phyloP scores from a whole-genome alignment of 768 basidiomycete species.

The Arthromyces matolae region DNA sequence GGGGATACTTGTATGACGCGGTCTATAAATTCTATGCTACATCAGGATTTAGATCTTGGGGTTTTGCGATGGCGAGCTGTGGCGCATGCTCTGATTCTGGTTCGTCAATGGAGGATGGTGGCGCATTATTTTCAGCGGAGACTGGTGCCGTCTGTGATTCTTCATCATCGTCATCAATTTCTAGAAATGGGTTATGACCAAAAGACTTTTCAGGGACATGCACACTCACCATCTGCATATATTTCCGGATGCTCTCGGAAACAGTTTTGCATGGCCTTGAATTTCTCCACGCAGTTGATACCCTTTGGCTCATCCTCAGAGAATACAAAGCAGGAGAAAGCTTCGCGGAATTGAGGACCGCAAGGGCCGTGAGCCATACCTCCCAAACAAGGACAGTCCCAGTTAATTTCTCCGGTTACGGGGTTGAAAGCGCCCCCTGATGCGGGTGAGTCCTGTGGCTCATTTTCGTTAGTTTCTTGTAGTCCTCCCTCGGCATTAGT shows the following conservation, averaged over 20 bases:
- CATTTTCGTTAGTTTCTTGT: no score
- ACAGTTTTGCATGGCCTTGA: slow-evolving; percentile 96
- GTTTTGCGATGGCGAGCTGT: background rate
- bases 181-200: slow-evolving; percentile 26
- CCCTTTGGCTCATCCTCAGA: slow-evolving; percentile 97
- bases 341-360: slow-evolving; percentile 87
- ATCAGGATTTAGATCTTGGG: background rate
- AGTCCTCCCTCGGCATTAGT: slow-evolving; percentile 7
- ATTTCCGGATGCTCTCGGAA: slow-evolving; percentile 94
- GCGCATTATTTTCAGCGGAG: slow-evolving; percentile 10
- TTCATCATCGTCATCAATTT: slow-evolving; percentile 67
- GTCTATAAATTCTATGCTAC: background rate
- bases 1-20: slow-evolving; percentile 6
- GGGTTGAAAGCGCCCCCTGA: slow-evolving; percentile 78
- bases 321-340: slow-evolving; percentile 95
- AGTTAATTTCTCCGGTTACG: slow-evolving; percentile 98
- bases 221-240: slow-evolving; percentile 83
- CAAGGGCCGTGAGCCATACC: slow-evolving; percentile 99
- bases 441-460: slow-evolving; percentile 12
- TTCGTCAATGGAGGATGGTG: background rate
- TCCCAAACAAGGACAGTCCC: slow-evolving; percentile 98
- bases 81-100: slow-evolving; percentile 1
- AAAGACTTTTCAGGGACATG: slow-evolving; percentile 5
- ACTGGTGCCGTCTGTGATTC: slow-evolving; percentile 14
- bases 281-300: slow-evolving; percentile 95